Base-by-base conservation (phyloP, 1,139 yeast species). In the Scheffersomyces segobiensis region DNA sequence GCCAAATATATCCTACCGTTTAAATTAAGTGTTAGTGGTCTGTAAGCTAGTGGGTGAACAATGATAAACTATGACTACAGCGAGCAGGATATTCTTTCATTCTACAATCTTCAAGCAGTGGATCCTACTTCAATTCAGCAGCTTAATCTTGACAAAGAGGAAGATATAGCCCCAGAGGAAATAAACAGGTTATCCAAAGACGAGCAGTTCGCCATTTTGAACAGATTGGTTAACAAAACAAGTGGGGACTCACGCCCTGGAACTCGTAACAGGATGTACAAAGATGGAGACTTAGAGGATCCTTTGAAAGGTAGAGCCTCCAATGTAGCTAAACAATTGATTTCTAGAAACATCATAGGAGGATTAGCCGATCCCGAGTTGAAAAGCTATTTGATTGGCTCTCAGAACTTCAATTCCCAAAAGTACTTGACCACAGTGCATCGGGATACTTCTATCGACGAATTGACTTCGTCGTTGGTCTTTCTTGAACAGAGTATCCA, bases 401-500 rank as follows among this genome's bases (percentile, higher is more conserved):
- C 93, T 3, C 88, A 90, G 62, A 77, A 82, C 52, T 93, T 93
- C 77, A 86, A 88, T 64, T 86, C 96, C 3, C 84, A 86, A 58
- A 79, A 82, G 57, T 93, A 88, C 69, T 75, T 93, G 62, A 83
- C 88, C 46, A 84, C 86, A 14, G 81, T 93, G 4, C 97, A 93
- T 69, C 78, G 82, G 12, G 87, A 87, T 52, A 89, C 93, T 47
- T 81, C 93, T 0, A 87, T 88, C 57, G 85, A 84, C 20, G 86
- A 88, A 49, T 77, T 93, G 62, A 76, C 80, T 42, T 69, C 75
- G 10, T 85, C 92, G 2, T 78, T 92, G 58, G 81, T 78, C 49
- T 80, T 75, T 55, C 77, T 93, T 59, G 93, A 91, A 63, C 69
- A 73, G 39, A 84, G 86, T 39, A 86, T 93, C 46, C 81, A 85